Conservation (phyloP, 345 rosid species). For the Ricinus communis region DNA sequence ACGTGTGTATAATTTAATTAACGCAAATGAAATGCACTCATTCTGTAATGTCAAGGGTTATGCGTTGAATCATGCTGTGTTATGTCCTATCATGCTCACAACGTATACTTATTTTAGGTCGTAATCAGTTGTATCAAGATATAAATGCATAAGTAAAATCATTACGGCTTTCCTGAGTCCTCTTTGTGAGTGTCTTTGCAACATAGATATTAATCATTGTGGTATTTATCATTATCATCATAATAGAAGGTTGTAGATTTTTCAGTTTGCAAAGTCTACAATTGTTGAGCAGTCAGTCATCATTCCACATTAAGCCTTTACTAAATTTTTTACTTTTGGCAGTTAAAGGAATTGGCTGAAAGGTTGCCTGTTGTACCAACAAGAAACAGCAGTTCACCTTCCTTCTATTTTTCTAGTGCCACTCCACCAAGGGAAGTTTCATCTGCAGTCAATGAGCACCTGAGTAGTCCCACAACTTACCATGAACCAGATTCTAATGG, state of each 20-base stretch:
- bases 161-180: neutral
- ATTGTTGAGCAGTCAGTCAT: neutral
- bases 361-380: conserved; percentile 30
- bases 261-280: neutral
- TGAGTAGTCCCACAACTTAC: conserved; percentile 3
- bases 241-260: neutral
- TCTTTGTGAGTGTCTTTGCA: neutral
- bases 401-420: conserved; percentile 3
- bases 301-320: neutral
- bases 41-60: neutral
- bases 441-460: conserved; percentile 15
- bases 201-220: neutral
- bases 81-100: neutral
- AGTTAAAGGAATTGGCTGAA: conserved; percentile 41
- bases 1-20: neutral
- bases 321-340: conserved; percentile 18
- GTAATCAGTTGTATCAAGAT: neutral
- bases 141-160: neutral
- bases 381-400: conserved; percentile 20
- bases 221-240: neutral
- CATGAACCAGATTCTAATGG: conserved; percentile 22
- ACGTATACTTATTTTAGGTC: neutral
- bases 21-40: neutral
- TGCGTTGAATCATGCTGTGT: neutral
- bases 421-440: conserved; percentile 17